Evolutionary conservation across 768 basidiomycete genomes (phyloP), one percentile per base, ranked within the genome.

Genomic region (Tricholoma sp.): DNA sequence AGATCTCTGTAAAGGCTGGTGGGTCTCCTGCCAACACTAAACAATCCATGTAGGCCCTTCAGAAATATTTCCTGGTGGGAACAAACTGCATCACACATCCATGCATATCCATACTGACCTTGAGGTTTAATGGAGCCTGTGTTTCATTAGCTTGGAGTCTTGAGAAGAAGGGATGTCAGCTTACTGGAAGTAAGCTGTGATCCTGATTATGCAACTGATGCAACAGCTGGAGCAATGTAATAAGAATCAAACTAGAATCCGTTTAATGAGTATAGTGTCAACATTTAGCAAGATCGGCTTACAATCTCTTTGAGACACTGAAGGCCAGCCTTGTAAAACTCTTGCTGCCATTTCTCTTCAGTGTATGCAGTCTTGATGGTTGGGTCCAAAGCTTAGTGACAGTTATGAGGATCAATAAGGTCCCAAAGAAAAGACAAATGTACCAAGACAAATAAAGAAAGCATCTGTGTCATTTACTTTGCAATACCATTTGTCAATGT

Each of bases 331-430:
- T 59, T 12, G 14, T 50, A 45, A 21, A 41, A 59, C 29, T 51
- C 55, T 7, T 18, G 14, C 27, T 61, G 45, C 58, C 55, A 61
- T 50, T 61, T 56, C 10, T 51, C 53, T 35, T 61, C 35, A 43
- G 52, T 50, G 50, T 63, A 63, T 12, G 53, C 60, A n/a, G 57
- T 35, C 57, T 63, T 63, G 45, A 45, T 45, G 49, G 57, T 63
- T 3, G 53, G 59, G 35, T 63, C 47, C 2, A 63, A 52, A 5
- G 50, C 59, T 62, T 32, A 32, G 8, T 12, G 32, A 46, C 21
- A 45, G 46, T 8, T 55, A 7, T 45, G 11, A 43, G 27, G 37
- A 43, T 43, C 37, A 55, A 45, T 18, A 19, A 32, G 46, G 45
- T 41, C 47, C 24, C 7, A 27, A 45, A 55, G 37, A 46, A 43